These are phyloP conservation scores for Protomyces inundatus DNA, from an alignment of 1,139 yeast species.

Conservation along the genomic window DNA sequence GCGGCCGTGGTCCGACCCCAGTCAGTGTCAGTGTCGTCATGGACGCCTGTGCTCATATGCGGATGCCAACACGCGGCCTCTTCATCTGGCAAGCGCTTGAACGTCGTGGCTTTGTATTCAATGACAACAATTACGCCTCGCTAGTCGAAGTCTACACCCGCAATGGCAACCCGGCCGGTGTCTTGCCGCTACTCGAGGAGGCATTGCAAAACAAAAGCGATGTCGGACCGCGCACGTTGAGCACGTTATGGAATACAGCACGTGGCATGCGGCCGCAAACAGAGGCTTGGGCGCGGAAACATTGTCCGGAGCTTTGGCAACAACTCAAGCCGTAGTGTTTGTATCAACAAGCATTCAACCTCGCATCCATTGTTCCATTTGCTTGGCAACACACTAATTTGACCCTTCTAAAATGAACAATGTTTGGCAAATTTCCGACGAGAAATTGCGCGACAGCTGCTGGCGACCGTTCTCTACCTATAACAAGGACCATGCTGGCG, in stretches of 20 bases:
- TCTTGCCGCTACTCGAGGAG: neutral
- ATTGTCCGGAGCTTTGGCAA: constrained; percentile 13
- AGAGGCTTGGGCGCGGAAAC: constrained; percentile 7
- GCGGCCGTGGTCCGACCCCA: constrained; percentile 9
- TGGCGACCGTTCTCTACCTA: too few relatives aligned
- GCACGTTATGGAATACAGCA: constrained; percentile 12
- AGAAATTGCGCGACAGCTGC: too few relatives aligned
- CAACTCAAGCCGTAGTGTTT: neutral
- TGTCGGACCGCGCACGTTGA: constrained; percentile 7
- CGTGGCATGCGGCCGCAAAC: neutral
- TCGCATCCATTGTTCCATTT: too few relatives aligned
- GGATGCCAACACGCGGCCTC: constrained; percentile 13
- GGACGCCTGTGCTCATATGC: constrained; percentile 9
- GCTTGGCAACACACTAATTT: too few relatives aligned
- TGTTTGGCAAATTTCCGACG: too few relatives aligned
- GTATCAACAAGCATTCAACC: too few relatives aligned
- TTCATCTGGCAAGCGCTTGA: constrained; percentile 15
- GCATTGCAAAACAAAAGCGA: neutral
- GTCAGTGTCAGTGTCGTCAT: constrained; percentile 19
- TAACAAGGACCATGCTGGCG: too few relatives aligned
- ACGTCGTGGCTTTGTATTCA: constrained; percentile 5
- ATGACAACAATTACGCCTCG: constrained; percentile 21
- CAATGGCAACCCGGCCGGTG: neutral
- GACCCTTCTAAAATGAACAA: too few relatives aligned
- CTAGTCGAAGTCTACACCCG: constrained; percentile 14